Conservation (phyloP, 2,329 filamentous ascomycete species). For the Iodosphaeria phyllophila region DNA sequence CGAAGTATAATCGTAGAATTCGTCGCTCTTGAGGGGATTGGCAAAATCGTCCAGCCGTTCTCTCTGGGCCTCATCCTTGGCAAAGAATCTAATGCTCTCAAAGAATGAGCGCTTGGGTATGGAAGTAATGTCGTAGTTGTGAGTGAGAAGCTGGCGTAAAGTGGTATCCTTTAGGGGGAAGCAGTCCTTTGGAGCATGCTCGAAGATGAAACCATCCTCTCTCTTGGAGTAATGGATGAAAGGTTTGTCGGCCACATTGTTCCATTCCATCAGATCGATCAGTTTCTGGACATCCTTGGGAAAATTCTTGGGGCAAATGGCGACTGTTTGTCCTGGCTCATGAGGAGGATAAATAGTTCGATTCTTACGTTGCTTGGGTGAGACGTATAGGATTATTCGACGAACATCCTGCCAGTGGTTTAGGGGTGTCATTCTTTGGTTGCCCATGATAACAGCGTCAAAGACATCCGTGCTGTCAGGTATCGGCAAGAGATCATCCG, state of each 20-base stretch:
- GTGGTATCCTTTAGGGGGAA: slow-evolving; percentile 29
- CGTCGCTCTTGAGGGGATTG: slow-evolving; percentile 62
- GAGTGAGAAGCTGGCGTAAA: slow-evolving; percentile 55
- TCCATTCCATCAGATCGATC: slow-evolving; percentile 66
- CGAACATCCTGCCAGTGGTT: slow-evolving; percentile 92
- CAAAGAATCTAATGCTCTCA: slow-evolving; percentile 56
- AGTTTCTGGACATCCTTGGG: slow-evolving; percentile 61
- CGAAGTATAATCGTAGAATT: slow-evolving; percentile 91
- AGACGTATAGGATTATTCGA: slow-evolving; percentile 43
- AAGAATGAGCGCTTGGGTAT: slow-evolving; percentile 84
- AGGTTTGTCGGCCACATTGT: slow-evolving; percentile 46
- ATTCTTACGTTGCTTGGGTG: slow-evolving; percentile 2
- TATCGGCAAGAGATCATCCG: slow-evolving; percentile 30
- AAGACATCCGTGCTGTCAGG: slow-evolving; percentile 34
- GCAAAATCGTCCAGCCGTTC: slow-evolving; percentile 74
- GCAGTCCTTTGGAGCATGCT: slow-evolving; percentile 9
- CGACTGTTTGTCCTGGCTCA: slow-evolving; percentile 62
- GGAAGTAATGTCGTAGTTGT: slow-evolving; percentile 76
- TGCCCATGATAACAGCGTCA: slow-evolving; percentile 40
- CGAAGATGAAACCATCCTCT: slow-evolving; percentile 4
- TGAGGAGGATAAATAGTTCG: too few species aligned
- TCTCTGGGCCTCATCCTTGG: slow-evolving; percentile 51
- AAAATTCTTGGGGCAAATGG: slow-evolving; percentile 78
- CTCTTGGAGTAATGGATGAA: slow-evolving; percentile 22
- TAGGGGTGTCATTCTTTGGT: slow-evolving; percentile 53